Evolutionary conservation across 257 asterid species (phyloP).

Genomic region (Leptodermis oblonga): DNA sequence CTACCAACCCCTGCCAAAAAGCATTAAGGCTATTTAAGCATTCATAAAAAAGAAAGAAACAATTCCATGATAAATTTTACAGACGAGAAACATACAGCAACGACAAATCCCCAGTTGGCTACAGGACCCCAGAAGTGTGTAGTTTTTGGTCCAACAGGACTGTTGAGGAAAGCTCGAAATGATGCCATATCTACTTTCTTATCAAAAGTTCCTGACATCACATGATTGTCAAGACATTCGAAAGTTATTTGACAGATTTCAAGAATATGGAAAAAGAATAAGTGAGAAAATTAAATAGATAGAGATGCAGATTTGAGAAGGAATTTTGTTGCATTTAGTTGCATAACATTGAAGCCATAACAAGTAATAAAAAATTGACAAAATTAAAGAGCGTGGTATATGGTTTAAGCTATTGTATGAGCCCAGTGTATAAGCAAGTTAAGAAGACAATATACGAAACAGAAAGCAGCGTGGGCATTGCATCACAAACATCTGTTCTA

Average conservation of each 20-base stretch:
- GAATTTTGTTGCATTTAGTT: neutral
- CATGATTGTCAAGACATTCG: neutral
- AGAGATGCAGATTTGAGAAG: neutral
- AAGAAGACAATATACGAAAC: too few species aligned
- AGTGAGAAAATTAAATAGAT: too few species aligned
- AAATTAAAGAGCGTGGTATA: too few species aligned
- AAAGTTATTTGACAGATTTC: neutral
- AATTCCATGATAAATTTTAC: neutral
- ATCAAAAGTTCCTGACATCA: constrained; percentile 8
- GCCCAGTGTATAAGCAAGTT: too few species aligned
- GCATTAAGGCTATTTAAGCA: constrained; percentile 10
- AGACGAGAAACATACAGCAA: constrained; percentile 23
- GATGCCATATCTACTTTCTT: constrained; percentile 20
- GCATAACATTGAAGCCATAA: neutral
- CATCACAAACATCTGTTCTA: too few species aligned
- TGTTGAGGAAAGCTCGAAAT: too few species aligned
- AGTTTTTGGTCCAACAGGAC: too few species aligned
- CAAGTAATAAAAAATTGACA: too few species aligned
- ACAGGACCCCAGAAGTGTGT: too few species aligned
- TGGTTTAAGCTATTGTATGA: too few species aligned
- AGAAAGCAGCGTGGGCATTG: too few species aligned
- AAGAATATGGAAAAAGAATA: neutral
- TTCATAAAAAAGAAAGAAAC: neutral
- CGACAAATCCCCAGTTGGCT: constrained; percentile 44
- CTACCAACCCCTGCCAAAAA: constrained; percentile 64